Evolutionary conservation across 495 filamentous ascomycete species (phyloP), one percentile per base, ranked within the genome.

Genomic region (Penicillium roqueforti): DNA sequence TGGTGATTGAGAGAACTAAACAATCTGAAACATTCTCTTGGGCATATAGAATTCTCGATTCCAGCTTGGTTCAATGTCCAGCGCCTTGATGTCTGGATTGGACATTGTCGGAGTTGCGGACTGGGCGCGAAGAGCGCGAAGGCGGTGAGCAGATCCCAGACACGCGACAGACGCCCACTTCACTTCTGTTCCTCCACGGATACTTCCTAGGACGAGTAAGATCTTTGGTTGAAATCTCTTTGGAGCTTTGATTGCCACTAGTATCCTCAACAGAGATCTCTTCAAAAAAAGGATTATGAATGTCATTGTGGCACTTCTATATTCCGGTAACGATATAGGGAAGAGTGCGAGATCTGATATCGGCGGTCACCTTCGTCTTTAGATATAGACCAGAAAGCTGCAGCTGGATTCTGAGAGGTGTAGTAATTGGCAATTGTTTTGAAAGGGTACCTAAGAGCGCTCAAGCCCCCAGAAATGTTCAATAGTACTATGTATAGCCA

Each of bases 81-180:
- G 32, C n/a, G 20, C 32, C 31, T 49, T 26, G 22, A 43, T 10
- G 42, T 26, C 32, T 38, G 14, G 22, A 18, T 9, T 48, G 36
- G 34, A 51, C 38, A 32, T 51, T 36, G 31, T 51, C 49, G 49
- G 49, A 51, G 49, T 51, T 51, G 49, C 49, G 49, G 49, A 38
- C 32, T 29, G 38, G 20, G 16, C 23, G n/a, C 47, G 22, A 41
- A 41, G 55, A 20, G 11, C 6, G 10, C 36, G 23, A 32, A 41
- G 55, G 55, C 55, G 55, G 55, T 57, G 48, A 52, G 38, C 3
- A 29, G n/a, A 20, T 40, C 14, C 53, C 18, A 4, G 26, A 36
- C 45, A 49, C 32, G 47, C 47, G 32, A 37, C 31, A 14, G 29
- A 3, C 3, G 6, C 29, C 0, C 6, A 32, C 13, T 34, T 34